Conservation (phyloP, 768 basidiomycete species). For the Nevesoporus exiguus region DNA sequence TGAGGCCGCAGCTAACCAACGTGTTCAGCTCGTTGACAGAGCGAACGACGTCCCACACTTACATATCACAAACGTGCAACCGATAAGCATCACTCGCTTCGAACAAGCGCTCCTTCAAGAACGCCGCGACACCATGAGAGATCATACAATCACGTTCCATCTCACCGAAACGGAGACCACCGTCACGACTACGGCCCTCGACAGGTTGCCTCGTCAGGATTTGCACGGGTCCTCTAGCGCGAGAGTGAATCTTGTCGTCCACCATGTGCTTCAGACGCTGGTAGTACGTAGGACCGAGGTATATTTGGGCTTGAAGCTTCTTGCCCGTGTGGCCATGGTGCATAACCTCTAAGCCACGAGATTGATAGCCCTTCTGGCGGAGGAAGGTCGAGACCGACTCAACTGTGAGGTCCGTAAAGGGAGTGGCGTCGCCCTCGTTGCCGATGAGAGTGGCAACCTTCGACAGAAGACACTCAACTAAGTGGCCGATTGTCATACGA, state of each 20-base stretch:
- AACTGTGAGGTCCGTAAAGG: constrained; percentile 97
- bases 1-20: constrained; percentile 76
- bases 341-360: constrained; percentile 96
- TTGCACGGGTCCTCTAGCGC: constrained; percentile 95
- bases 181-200: constrained; percentile 97
- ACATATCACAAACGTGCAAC: constrained; percentile 96
- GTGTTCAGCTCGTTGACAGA: constrained; percentile 8
- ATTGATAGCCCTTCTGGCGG: constrained; percentile 89
- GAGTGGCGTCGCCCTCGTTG: constrained; percentile 97
- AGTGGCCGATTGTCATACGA: constrained; percentile 99
- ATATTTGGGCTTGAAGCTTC: constrained; percentile 96
- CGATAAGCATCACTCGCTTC: constrained; percentile 93
- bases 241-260: constrained; percentile 98
- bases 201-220: constrained; percentile 97
- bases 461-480: constrained; percentile 96
- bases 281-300: constrained; percentile 98
- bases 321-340: constrained; percentile 98
- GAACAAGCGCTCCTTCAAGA: constrained; percentile 95
- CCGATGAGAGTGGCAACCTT: constrained; percentile 96
- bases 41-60: constrained; percentile 31
- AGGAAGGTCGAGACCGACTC: constrained; percentile 95
- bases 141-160: constrained; percentile 99
- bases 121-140: constrained; percentile 96
- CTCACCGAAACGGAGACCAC: constrained; percentile 99
- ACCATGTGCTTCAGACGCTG: constrained; percentile 99